Base-by-base conservation (phyloP, 768 basidiomycete species). In the Cytidiella melzeri region DNA sequence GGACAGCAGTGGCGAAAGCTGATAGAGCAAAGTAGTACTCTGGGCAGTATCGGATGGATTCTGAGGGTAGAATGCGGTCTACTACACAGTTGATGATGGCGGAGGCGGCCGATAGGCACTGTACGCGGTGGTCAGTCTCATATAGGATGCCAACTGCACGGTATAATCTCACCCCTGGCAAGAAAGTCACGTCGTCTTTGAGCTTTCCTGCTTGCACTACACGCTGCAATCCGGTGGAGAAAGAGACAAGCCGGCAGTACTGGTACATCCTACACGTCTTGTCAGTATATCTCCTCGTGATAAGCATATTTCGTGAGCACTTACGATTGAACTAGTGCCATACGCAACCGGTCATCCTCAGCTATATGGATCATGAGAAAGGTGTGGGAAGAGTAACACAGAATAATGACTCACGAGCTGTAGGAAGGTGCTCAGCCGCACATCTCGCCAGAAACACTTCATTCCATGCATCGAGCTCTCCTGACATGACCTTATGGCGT, bases 1-100 rank as follows among this genome's bases (percentile, higher is more conserved):
- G 64, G 57, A 81, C 81, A 2, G 79, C 79, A 2, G 79, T 72
- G 7, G 80, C 80, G 56, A 80, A 84, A 4, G 80, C 72, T 10
- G 79, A 59, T 39, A 66, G 64, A 19, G 64, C 56, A 46, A 63
- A 65, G 40, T 64, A 55, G 30, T 64, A 54, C 44, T 70, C 79
- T 66, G 82, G 74, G 3, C 79, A 79, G 57, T 71, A 79, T 10
- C 77, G 73, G 21, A 82, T 65, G 54, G 73, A 73, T 1, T 76
- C 78, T 3, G 76, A 78, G 1, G 78, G 78, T 47, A 73, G 74
- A 11, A 81, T 62, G 38, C 69, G 68, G 41, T 80, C 73, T 2
- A 75, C 64, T 56, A 77, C 73, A 34, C 76, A 75, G 23, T 73
- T 72, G 43, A 84, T 77, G 10, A 81, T 77, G 24, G 67, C 68